Evolutionary conservation across 1,284 basidiomycete genomes (phyloP).

Genomic region (Sparassis latifolia): DNA sequence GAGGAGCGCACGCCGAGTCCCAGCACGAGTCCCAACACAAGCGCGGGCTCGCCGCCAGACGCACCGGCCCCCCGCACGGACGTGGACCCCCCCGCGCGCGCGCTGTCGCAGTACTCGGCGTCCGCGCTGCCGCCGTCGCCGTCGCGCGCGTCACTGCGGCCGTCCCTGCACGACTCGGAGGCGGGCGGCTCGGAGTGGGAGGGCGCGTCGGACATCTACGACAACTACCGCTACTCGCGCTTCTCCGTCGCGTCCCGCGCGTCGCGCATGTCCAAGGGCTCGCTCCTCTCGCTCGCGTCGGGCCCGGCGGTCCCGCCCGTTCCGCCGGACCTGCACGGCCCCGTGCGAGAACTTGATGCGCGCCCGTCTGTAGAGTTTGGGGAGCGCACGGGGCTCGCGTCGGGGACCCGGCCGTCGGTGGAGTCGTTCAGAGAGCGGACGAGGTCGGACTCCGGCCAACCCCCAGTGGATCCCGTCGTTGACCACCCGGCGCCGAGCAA

Average conservation of each 20-base stretch:
- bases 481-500: no score
- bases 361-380: constrained; percentile 8
- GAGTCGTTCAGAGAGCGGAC: no score
- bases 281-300: constrained; percentile 20
- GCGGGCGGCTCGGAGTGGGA: constrained; percentile 51
- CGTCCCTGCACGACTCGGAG: constrained; percentile 16
- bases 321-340: constrained; percentile 18
- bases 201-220: constrained; percentile 61
- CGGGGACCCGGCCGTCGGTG: no score
- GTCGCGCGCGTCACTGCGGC: constrained; percentile 10
- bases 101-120: constrained; percentile 6
- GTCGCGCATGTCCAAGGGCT: constrained; percentile 27
- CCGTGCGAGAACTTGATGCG: constrained; percentile 17
- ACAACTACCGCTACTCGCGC: constrained; percentile 67
- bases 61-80: constrained; percentile 2
- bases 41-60: constrained; percentile 2
- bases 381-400: no score
- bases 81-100: constrained; percentile 5
- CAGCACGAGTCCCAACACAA: constrained; percentile 12
- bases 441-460: no score
- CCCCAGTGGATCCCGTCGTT: no score
- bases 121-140: constrained; percentile 7
- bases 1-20: not conserved
- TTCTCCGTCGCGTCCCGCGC: constrained; percentile 44
- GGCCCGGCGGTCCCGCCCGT: constrained; percentile 27